These are phyloP conservation scores for Argentina anserina DNA, from an alignment of 306 rosid genomes.

Conservation along the genomic window DNA sequence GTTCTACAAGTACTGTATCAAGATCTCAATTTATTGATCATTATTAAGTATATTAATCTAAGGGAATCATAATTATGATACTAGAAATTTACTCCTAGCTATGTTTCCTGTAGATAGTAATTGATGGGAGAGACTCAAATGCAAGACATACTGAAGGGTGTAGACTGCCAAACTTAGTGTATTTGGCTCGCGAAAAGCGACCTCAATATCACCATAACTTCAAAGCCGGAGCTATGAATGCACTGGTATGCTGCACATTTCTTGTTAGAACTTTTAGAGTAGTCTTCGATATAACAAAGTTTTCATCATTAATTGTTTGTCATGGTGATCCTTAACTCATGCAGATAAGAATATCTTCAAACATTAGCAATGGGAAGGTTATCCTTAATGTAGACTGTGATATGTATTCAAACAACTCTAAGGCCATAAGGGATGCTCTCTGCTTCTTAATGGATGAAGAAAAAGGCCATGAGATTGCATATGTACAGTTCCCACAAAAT, in stretches of 20 bases:
- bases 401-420: constrained; percentile 72
- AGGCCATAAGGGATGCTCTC: constrained; percentile 61
- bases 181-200: constrained; percentile 84
- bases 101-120: constrained; percentile 41
- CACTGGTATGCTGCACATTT: constrained; percentile 46
- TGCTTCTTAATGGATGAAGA: constrained; percentile 81
- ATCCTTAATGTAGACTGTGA: constrained; percentile 82
- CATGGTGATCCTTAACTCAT: not conserved
- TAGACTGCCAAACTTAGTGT: constrained; percentile 61
- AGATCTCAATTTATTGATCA: not conserved
- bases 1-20: constrained; percentile 52
- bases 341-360: constrained; percentile 82
- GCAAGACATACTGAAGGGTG: constrained; percentile 51
- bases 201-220: constrained; percentile 65
- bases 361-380: constrained; percentile 66
- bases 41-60: not conserved
- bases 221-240: constrained; percentile 93
- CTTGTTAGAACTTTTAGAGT: not conserved
- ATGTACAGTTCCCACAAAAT: constrained; percentile 60
- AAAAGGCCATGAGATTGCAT: constrained; percentile 68
- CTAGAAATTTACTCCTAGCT: not conserved
- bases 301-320: not conserved
- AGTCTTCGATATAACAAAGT: not conserved
- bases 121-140: constrained; percentile 51
- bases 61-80: too few species aligned